Evolutionary conservation across 75 land plant genomes (phyloP).

Genomic region (Picea sitchensis): DNA sequence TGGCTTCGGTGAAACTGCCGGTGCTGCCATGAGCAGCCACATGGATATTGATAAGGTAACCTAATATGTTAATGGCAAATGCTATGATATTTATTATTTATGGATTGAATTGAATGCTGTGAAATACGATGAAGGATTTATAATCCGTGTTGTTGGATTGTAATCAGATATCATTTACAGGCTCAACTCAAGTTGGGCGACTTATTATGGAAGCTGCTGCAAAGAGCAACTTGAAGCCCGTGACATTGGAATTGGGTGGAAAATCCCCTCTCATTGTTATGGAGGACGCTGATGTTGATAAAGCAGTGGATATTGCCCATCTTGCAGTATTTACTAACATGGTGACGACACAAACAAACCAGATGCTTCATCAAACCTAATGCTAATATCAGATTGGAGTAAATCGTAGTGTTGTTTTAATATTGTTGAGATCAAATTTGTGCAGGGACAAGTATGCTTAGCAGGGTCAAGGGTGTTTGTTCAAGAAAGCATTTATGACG

Average conservation of each 20-base stretch:
- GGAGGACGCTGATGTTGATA: slow-evolving; percentile 26
- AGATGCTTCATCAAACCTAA: no score
- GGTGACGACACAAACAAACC: background rate
- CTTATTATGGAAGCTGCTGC: slow-evolving; percentile 30
- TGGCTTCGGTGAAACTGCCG: slow-evolving; percentile 82
- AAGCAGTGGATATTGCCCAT: slow-evolving; percentile 27
- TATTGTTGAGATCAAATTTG: background rate
- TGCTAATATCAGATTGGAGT: no score
- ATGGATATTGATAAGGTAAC: slow-evolving; percentile 92
- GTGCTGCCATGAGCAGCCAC: slow-evolving; percentile 79
- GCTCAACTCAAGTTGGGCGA: slow-evolving; percentile 34
- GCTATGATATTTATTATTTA: no score
- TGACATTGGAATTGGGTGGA: slow-evolving; percentile 31
- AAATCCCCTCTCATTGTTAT: slow-evolving; percentile 28
- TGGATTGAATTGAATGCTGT: background rate
- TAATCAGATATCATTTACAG: slow-evolving; percentile 24
- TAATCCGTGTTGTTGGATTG: background rate
- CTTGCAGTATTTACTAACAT: slow-evolving; percentile 15
- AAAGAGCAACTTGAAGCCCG: slow-evolving; percentile 29
- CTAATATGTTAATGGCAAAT: background rate
- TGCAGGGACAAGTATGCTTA: slow-evolving; percentile 30
- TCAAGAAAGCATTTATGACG: slow-evolving; percentile 22
- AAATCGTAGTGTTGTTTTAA: no score
- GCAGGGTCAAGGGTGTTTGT: slow-evolving; percentile 32
- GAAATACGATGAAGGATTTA: background rate